A percentile compares a stretch with the other conserved stretches of the same genome.
Evolutionary conservation across 108 stramenopile genomes (phyloP).

Genomic region (Nannochloropsis oceanica): DNA sequence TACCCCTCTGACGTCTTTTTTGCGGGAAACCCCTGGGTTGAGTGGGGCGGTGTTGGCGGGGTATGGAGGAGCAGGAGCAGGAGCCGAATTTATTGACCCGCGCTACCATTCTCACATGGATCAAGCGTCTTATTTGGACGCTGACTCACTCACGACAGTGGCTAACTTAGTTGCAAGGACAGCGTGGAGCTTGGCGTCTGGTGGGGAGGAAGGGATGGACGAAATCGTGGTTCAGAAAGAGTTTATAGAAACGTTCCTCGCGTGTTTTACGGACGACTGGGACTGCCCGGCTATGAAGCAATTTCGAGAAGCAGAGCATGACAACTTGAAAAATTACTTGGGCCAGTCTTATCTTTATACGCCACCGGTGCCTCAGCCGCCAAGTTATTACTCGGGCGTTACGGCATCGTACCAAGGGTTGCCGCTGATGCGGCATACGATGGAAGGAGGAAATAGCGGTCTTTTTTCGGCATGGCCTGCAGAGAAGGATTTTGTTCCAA

Average conservation of each 20-base stretch:
- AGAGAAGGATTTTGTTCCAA: neutral
- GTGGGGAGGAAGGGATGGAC: neutral
- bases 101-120: neutral
- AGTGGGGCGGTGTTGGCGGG: neutral
- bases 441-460: neutral
- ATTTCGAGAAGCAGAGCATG: neutral
- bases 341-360: neutral
- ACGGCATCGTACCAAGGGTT: neutral
- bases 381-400: neutral
- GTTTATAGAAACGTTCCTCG: neutral
- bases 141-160: neutral
- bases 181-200: neutral
- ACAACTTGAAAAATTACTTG: neutral
- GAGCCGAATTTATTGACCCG: neutral
- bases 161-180: neutral
- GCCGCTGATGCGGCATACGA: neutral
- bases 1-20: neutral
- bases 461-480: neutral
- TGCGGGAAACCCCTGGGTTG: neutral
- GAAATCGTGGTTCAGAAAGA: neutral
- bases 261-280: neutral
- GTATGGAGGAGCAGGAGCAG: neutral
- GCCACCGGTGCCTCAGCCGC: neutral
- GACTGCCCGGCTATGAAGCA: neutral
- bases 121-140: neutral